phyloP scores from a whole-genome alignment of 129 eudicot genomes.

The Helianthus tuberosus region DNA sequence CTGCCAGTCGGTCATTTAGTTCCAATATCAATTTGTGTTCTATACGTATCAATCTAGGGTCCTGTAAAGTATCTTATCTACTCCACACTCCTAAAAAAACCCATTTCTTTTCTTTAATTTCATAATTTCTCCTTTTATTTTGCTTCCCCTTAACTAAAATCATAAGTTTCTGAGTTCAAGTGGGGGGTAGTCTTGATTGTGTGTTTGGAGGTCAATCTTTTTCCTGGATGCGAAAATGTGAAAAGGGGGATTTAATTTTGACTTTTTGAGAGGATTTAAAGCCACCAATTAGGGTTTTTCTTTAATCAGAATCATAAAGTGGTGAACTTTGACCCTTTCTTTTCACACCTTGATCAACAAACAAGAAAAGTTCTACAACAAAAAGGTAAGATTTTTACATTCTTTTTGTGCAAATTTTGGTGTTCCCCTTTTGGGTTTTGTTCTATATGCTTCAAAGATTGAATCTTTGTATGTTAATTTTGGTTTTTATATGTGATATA shows the following conservation, averaged over 20 bases:
- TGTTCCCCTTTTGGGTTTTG: constrained; percentile 19
- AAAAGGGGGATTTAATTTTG: constrained; percentile 31
- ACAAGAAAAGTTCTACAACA: constrained; percentile 22
- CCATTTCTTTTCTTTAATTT: constrained; percentile 16
- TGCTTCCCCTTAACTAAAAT: constrained; percentile 7
- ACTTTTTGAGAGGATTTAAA: constrained; percentile 27
- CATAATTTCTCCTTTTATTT: background rate
- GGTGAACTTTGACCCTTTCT: constrained; percentile 34
- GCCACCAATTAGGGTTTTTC: constrained; percentile 25
- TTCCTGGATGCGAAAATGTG: constrained; percentile 37
- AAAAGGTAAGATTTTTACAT: constrained; percentile 33
- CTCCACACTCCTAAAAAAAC: constrained; percentile 15
- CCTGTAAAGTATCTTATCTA: constrained; percentile 19
- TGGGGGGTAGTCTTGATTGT: constrained; percentile 28
- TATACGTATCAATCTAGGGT: constrained; percentile 31
- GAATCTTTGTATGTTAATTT: constrained; percentile 23
- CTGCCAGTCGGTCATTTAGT: constrained; percentile 13
- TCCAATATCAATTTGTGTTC: constrained; percentile 1
- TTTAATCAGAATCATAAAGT: constrained; percentile 30
- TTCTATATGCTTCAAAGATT: constrained; percentile 18
- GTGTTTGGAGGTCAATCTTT: constrained; percentile 29
- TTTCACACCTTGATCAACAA: constrained; percentile 27
- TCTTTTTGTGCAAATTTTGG: background rate
- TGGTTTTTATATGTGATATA: background rate
- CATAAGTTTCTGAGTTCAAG: constrained; percentile 13